Base-by-base conservation (phyloP, 1,139 yeast genomes). In the Sugiyamaella xylanicola region DNA sequence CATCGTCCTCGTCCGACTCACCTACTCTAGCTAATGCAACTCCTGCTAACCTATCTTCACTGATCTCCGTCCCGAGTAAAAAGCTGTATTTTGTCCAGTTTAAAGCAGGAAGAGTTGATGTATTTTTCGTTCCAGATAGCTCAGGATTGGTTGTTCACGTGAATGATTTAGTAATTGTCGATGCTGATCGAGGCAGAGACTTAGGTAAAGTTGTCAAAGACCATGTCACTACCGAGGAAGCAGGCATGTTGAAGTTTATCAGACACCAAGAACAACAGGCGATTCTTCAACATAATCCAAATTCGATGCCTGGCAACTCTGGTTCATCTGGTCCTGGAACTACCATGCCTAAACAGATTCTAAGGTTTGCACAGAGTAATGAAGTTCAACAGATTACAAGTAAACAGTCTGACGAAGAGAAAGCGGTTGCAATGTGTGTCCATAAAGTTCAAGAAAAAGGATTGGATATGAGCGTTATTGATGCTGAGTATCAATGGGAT, bases 171-270 rank as follows among this genome's bases (percentile, higher is more conserved):
- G 97, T 93, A 13, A 85, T 92, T 62, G 97, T 92, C 39, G 98
- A 93, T 70, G 99, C 98, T n/a, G 99, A 93, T 69, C 79, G 99
- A 51, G 99, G 99, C 42, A 79, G 87, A 53, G 99, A 93, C 73
- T 75, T 93, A 61, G 98, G 97, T 21, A 82, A 84, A 65, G 83
- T 93, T 43, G 81, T 85, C 36, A 84, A 83, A 62, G 78, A 87
- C 60, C 78, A 81, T 58, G 81, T 92, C 27, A 76, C 85, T 2
- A 75, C 85, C 42, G 92, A 88, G 62, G 86, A 88, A 66, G 97
- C 95, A 0, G 82, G 89, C 39, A 78, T 88, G 60, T 82, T 93
- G 68, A 91, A 91, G 70, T 86, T 88, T 68, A 81, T 85, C 65
- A 87, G 88, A 65, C 95, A 87, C 68, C 77, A 85, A 60, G 88